These are phyloP conservation scores for Heteromeles arbutifolia DNA, from an alignment of 306 rosid species.

Conservation along the genomic window DNA sequence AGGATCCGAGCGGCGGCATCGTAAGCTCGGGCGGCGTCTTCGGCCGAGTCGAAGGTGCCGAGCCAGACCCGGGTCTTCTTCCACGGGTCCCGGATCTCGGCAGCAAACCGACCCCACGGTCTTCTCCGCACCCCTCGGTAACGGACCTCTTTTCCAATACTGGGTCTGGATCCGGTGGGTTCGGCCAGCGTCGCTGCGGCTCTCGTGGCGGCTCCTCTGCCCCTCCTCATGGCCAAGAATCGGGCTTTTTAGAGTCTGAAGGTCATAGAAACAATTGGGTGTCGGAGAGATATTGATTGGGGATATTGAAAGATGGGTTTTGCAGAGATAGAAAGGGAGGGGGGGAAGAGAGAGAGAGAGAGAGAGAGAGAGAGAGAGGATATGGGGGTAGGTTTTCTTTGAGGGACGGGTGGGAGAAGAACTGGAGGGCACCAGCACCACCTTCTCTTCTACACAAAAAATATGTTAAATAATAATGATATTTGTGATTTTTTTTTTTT, in stretches of 20 bases:
- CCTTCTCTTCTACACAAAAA: slow-evolving; percentile 40
- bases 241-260: background rate
- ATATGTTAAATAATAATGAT: slow-evolving; percentile 9
- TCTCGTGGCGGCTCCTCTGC: slow-evolving; percentile 18
- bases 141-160: slow-evolving; percentile 37
- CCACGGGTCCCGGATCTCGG: slow-evolving; percentile 89
- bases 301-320: background rate
- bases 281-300: background rate
- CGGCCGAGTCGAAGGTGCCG: slow-evolving; percentile 80
- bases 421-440: slow-evolving; percentile 41
- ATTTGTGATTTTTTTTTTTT: background rate
- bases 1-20: slow-evolving; percentile 62
- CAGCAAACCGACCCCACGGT: slow-evolving; percentile 89
- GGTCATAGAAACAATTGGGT: background rate
- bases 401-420: slow-evolving; percentile 26
- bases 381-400: background rate
- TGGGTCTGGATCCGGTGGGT: slow-evolving; percentile 29
- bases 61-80: slow-evolving; percentile 82
- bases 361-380: slow-evolving; percentile 4
- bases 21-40: slow-evolving; percentile 78
- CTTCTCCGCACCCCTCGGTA: slow-evolving; percentile 76
- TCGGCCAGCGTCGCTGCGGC: slow-evolving; percentile 4
- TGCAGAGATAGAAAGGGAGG: background rate
- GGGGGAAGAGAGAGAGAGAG: slow-evolving; percentile 1
- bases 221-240: slow-evolving; percentile 40